Percentiles rank a stretch among this genome's conserved stretches.
These are phyloP conservation scores for Hyphopichia fennica DNA, from an alignment of 1,139 yeast species.

Conservation along the genomic window DNA sequence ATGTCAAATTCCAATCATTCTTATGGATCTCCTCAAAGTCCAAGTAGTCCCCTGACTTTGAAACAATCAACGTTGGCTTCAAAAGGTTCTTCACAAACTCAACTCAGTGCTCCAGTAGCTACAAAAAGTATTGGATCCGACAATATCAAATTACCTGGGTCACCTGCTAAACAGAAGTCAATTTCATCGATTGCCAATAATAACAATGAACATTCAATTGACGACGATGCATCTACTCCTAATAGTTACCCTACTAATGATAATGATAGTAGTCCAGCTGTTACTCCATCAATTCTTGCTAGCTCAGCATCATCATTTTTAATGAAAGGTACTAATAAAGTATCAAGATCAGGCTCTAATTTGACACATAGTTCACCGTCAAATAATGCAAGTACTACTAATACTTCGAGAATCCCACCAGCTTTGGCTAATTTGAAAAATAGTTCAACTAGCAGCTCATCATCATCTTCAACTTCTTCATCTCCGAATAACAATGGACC, in stretches of 20 bases:
- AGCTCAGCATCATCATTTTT: slow-evolving; percentile 1
- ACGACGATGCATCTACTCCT: not conserved
- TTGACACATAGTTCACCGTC: not conserved
- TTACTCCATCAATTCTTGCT: not conserved
- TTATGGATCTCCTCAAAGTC: not conserved
- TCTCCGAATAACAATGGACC: slow-evolving; percentile 2
- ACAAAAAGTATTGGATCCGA: not conserved
- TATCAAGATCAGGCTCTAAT: not conserved
- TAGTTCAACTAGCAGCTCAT: slow-evolving; percentile 1
- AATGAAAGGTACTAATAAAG: slow-evolving; percentile 1
- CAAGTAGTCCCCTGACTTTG: slow-evolving; percentile 3
- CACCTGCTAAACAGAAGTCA: slow-evolving; percentile 2
- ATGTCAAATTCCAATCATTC: not conserved
- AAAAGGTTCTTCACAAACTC: not conserved
- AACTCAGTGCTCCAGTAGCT: not conserved
- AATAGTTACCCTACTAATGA: not conserved
- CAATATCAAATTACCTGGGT: not conserved
- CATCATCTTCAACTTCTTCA: slow-evolving; percentile 8
- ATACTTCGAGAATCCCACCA: not conserved
- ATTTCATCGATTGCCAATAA: not conserved
- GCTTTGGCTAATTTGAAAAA: not conserved
- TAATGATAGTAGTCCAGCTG: not conserved
- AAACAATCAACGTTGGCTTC: not conserved
- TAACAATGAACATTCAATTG: not conserved
- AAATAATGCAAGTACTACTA: not conserved